Base-by-base conservation (phyloP, 108 stramenopile genomes). In the Thalassiosira profunda region DNA sequence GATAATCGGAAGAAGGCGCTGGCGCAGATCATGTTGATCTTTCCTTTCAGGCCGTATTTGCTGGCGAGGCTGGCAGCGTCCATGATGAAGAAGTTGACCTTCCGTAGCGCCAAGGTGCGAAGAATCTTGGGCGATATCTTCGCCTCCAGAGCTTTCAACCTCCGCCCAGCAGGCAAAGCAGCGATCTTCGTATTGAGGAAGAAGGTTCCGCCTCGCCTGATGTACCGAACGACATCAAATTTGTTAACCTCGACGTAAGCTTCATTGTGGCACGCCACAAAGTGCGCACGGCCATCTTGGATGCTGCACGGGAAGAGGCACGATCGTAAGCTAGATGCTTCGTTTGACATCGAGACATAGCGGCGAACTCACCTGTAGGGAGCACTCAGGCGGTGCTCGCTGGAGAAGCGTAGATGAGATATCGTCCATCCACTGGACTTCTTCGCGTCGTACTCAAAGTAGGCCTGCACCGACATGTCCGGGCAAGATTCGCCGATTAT, bases 401-500 rank as follows among this genome's bases (percentile, higher is more conserved):
- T 63, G 8, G 78, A 71, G 45, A 86, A 86, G 20, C 85, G 47
- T 53, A 86, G 15, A 35, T 86, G 81, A 5, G 78, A 80, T 7
- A 83, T 65, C 18, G 85, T 86, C 74, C 79, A 86, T 1, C 85
- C 85, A 58, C 73, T 76, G 5, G 67, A 70, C 42, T 86, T 86
- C 63, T 86, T 86, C 21, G 85, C 72, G 70, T 86, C 85, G 36
- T 86, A 86, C 29, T 86, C 85, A 52, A 86, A 82, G 48, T 86
- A 86, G 17, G 82, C 85, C 72, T 86, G 85, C 0, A 81, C 82
- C n/a, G 53, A 55, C 82, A 83, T 86, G 25, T 79, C 46, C 37
- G 70, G 63, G 36, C 73, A 53, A 15, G 74, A 82, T 17, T 83
- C 56, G 37, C 85, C 82, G 58, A 86, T 83, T 9, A 86, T 76